Evolutionary conservation across 306 rosid species (phyloP), one percentile per base, ranked within the genome.

Genomic region (Inga laurina): DNA sequence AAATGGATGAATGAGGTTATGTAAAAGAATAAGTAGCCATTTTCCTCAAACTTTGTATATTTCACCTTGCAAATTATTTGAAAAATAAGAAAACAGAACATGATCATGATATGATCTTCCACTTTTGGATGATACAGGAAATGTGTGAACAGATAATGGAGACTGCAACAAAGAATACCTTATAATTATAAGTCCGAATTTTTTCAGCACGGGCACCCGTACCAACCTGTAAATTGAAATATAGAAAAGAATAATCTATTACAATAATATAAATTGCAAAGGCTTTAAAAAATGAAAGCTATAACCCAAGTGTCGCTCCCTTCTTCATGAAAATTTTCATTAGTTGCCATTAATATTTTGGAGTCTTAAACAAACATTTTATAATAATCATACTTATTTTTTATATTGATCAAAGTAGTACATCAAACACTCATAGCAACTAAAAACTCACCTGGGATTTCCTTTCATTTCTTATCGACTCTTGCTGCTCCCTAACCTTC

Each of bases 181-280:
- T 94, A 85, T 68, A 96, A 79, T 96, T 96, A 82, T 94, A 96
- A 2, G 99, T 94, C 77, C 98, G 89, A 39, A 96, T 96, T 88
- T 96, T 96, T 88, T 96, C 99, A 46, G 99, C 86, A 71, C 98
- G 98, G 22, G 97, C 92, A 76, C 99, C 99, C 13, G 99, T 94
- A 56, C 99, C 99, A 46, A 96, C 97, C 99, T 96, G 93, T 82
- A 88, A 72, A 66, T 57, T 44, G 64, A 74, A 65, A 84, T 8
- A 77, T 45, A 21, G 43, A 57, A 44, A 71, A 80, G 15, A 70
- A 46, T 44, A 76, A 73, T 62, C 3, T 75, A 49, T 65, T 61
- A 39, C 41, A 73, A 34, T 44, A 54, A 30, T 22, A 45, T 34
- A 67, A 32, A 65, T 32, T 32, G 48, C 73, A 7, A 35, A 15